A percentile compares a stretch with the other conserved stretches of the same genome.
phyloP scores from a whole-genome alignment of 306 rosid species.

The Cicer cuneatum region DNA sequence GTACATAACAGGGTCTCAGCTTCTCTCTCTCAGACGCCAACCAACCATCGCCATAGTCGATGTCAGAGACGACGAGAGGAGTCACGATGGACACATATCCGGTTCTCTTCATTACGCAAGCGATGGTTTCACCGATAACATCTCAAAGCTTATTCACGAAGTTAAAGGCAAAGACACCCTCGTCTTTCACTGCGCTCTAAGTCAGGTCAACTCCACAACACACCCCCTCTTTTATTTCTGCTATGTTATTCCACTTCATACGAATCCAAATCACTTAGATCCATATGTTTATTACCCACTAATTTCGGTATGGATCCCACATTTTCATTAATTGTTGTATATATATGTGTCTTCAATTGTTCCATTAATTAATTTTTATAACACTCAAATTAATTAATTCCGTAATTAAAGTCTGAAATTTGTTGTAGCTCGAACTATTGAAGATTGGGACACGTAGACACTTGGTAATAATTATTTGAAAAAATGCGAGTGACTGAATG shows the following conservation, averaged over 20 bases:
- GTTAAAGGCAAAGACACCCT: slow-evolving; percentile 84
- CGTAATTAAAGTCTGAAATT: no score
- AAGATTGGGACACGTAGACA: no score
- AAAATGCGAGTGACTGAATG: no score
- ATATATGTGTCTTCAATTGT: not conserved
- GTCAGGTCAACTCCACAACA: slow-evolving; percentile 65
- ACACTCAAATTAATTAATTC: no score
- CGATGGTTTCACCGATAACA: slow-evolving; percentile 62
- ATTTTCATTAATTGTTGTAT: not conserved
- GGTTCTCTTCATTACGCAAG: slow-evolving; percentile 81
- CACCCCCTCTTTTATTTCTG: not conserved
- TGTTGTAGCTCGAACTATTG: no score
- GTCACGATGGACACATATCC: slow-evolving; percentile 73
- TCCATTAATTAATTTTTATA: not conserved
- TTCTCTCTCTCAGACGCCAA: slow-evolving; percentile 60
- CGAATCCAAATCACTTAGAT: not conserved
- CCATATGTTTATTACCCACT: not conserved
- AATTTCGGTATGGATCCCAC: not conserved
- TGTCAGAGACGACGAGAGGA: slow-evolving; percentile 82
- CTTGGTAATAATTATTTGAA: no score
- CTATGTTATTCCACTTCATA: not conserved
- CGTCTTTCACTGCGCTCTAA: slow-evolving; percentile 88
- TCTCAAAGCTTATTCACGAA: slow-evolving; percentile 62
- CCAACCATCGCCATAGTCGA: slow-evolving; percentile 73
- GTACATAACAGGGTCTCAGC: slow-evolving; percentile 72